phyloP scores from a whole-genome alignment of 2,329 filamentous ascomycete species.

The Calonectria leucothoes region DNA sequence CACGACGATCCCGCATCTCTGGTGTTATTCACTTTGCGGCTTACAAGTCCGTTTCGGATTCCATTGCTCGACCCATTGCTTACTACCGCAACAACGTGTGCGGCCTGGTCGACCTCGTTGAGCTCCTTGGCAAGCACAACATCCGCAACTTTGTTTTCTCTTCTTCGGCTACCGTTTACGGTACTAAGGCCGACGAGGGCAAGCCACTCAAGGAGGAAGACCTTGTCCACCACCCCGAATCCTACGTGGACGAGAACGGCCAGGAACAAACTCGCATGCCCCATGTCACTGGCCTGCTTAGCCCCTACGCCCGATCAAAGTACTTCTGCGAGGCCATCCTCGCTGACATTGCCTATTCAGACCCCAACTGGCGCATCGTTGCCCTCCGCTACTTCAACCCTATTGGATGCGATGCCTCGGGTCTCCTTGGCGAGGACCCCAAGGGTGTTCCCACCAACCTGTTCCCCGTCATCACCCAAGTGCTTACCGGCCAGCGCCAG shows the following conservation, averaged over 20 bases:
- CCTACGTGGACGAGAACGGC: constrained; percentile 59
- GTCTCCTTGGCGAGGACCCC: constrained; percentile 73
- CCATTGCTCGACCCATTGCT: constrained; percentile 67
- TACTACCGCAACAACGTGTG: constrained; percentile 78
- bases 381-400: constrained; percentile 77
- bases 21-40: constrained; percentile 79
- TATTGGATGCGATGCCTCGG: constrained; percentile 73
- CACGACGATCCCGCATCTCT: constrained; percentile 23
- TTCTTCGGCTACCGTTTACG: constrained; percentile 76
- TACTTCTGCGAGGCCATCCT: constrained; percentile 76
- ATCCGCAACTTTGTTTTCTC: constrained; percentile 77
- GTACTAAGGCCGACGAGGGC: constrained; percentile 62
- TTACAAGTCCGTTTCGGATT: constrained; percentile 74
- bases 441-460: constrained; percentile 71
- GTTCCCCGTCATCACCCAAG: constrained; percentile 72
- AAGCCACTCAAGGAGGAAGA: constrained; percentile 62
- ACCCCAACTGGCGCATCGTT: constrained; percentile 72
- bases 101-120: constrained; percentile 70
- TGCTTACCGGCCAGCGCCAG: constrained; percentile 65
- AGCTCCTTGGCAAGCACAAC: constrained; percentile 66
- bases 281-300: constrained; percentile 63
- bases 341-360: constrained; percentile 69
- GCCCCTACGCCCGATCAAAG: constrained; percentile 75
- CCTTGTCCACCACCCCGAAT: constrained; percentile 48
- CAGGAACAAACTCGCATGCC: constrained; percentile 42